Evolutionary conservation across 2,329 filamentous ascomycete species (phyloP).

Genomic region (Trichoderma polysporum): DNA sequence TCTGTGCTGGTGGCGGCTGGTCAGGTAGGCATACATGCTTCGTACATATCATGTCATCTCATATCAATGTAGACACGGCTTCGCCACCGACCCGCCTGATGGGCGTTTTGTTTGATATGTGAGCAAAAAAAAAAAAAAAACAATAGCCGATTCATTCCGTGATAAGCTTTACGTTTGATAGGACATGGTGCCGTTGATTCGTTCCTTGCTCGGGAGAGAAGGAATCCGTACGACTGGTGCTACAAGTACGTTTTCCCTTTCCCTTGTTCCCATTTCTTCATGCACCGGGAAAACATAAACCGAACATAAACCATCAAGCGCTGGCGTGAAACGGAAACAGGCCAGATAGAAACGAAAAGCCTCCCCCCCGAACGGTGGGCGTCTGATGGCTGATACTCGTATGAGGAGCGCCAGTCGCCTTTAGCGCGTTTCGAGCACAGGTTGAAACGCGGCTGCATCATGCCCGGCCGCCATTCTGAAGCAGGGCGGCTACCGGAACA

Average conservation of each 20-base stretch:
- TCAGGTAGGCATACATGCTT: not conserved
- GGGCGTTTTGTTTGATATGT: not conserved
- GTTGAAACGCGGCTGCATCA: slow-evolving; percentile 19
- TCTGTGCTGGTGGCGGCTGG: not conserved
- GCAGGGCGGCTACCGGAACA: slow-evolving; percentile 7
- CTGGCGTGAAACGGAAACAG: not conserved
- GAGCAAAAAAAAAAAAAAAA: not conserved
- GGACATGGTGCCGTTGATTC: not conserved
- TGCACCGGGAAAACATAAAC: not conserved
- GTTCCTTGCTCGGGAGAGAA: not conserved
- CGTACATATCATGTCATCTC: not conserved
- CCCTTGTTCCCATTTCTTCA: not conserved
- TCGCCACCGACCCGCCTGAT: not conserved
- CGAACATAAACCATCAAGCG: not conserved
- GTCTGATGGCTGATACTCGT: slow-evolving; percentile 42
- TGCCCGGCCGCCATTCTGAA: not conserved
- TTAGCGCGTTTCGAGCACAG: slow-evolving; percentile 51
- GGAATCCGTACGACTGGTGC: not conserved
- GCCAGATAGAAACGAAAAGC: no score
- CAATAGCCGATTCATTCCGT: not conserved
- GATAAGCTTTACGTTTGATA: not conserved
- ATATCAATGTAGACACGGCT: not conserved
- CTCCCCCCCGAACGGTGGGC: not conserved
- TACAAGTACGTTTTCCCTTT: not conserved
- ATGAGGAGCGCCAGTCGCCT: slow-evolving; percentile 40